These are phyloP conservation scores for Trichoderma citrinoviride DNA, from an alignment of 2,329 filamentous ascomycete species.

Conservation along the genomic window DNA sequence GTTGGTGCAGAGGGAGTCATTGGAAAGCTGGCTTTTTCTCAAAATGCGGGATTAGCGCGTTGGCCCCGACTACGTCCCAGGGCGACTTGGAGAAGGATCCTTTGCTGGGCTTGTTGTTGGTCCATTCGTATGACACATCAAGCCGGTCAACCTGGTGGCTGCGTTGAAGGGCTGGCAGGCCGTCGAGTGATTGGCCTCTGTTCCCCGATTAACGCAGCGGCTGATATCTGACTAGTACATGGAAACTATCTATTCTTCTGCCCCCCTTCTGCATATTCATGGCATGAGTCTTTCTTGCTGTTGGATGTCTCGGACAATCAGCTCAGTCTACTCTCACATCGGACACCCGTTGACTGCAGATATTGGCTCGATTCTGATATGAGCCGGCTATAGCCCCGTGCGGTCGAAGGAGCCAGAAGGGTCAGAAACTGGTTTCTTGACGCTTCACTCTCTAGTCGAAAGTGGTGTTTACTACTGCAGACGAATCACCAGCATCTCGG, in stretches of 20 bases:
- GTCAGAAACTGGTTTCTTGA: neutral
- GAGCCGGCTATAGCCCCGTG: neutral
- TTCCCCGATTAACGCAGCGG: neutral
- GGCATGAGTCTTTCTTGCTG: neutral
- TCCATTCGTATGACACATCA: slow-evolving; percentile 13
- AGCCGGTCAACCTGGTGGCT: neutral
- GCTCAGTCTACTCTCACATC: neutral
- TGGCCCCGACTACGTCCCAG: slow-evolving; percentile 17
- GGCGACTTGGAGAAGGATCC: slow-evolving; percentile 2
- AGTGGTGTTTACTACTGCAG: neutral
- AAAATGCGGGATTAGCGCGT: slow-evolving; percentile 35
- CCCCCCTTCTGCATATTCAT: neutral
- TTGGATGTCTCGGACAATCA: slow-evolving; percentile 4
- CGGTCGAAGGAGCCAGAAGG: neutral
- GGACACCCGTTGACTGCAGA: neutral
- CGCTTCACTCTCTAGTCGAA: neutral
- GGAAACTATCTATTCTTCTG: slow-evolving; percentile 1
- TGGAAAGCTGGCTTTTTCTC: neutral
- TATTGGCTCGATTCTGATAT: neutral
- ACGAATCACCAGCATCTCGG: slow-evolving; percentile 1
- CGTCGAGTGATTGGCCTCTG: slow-evolving; percentile 12
- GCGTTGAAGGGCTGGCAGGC: neutral
- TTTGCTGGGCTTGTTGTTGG: slow-evolving; percentile 13
- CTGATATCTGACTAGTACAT: slow-evolving; percentile 10
- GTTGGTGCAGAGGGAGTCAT: neutral